Conservation (phyloP, 352 stramenopile species). For the Globisporangium rhizosaccharum region DNA sequence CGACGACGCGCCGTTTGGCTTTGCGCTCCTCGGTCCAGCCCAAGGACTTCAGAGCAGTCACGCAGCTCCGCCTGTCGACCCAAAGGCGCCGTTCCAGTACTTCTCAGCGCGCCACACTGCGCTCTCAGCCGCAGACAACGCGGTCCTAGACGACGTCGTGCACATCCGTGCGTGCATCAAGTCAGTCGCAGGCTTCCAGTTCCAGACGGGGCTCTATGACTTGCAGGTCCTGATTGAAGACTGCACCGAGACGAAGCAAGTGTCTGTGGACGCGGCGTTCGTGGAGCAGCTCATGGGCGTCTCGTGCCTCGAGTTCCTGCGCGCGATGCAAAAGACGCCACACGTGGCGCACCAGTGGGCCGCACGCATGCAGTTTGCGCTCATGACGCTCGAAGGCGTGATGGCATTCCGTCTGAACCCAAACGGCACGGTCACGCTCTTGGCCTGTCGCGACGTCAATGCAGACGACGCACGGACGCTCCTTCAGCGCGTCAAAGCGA, state of each 20-base stretch:
- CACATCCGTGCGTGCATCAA: slow-evolving; percentile 71
- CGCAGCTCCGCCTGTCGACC: slow-evolving; percentile 11
- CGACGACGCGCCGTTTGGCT: slow-evolving; percentile 6
- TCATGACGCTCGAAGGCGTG: slow-evolving; percentile 78
- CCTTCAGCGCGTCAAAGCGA: slow-evolving; percentile 34
- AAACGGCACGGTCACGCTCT: slow-evolving; percentile 34
- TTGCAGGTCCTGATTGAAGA: slow-evolving; percentile 76
- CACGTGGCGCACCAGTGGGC: slow-evolving; percentile 54
- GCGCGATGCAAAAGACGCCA: slow-evolving; percentile 61
- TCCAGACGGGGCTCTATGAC: slow-evolving; percentile 60
- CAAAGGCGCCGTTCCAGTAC: slow-evolving; percentile 43
- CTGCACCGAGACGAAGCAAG: slow-evolving; percentile 51
- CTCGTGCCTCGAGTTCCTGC: slow-evolving; percentile 54
- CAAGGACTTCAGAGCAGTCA: neutral
- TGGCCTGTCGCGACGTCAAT: slow-evolving; percentile 44
- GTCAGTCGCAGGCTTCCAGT: slow-evolving; percentile 80
- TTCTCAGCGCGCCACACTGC: slow-evolving; percentile 24
- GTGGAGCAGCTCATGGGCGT: slow-evolving; percentile 75
- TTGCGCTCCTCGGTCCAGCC: slow-evolving; percentile 10
- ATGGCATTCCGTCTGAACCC: slow-evolving; percentile 45
- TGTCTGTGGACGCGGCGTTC: slow-evolving; percentile 45
- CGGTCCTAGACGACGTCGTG: slow-evolving; percentile 25
- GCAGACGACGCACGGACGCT: slow-evolving; percentile 30
- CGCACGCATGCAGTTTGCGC: slow-evolving; percentile 69
- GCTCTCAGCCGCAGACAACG: slow-evolving; percentile 13